Conservation (phyloP, 306 rosid genomes). For the Lithocarpus polystachyus region DNA sequence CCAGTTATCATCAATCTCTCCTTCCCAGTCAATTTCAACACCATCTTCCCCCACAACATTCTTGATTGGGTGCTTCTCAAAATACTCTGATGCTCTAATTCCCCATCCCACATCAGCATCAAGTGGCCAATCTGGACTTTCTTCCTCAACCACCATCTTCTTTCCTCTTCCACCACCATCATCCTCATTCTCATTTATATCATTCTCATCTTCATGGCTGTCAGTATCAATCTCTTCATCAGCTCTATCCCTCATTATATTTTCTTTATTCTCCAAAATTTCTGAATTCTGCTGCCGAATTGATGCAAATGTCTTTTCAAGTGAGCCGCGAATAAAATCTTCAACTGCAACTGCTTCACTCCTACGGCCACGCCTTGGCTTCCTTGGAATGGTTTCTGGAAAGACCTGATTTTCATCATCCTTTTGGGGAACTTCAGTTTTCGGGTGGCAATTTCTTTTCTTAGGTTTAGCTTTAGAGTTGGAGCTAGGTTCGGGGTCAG, state of each 20-base stretch:
- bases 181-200: conserved; percentile 1
- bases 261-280: conserved; percentile 40
- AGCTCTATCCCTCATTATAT: conserved; percentile 49
- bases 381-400: conserved; percentile 56
- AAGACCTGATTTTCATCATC: conserved; percentile 20
- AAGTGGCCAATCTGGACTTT: conserved; percentile 74
- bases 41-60: conserved; percentile 81
- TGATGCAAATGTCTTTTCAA: conserved; percentile 58
- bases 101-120: conserved; percentile 99
- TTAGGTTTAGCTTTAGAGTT: conserved; percentile 30
- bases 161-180: conserved; percentile 12
- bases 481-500: conserved; percentile 29
- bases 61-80: conserved; percentile 74
- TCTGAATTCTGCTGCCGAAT: conserved; percentile 52
- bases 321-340: conserved; percentile 57
- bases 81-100: conserved; percentile 82
- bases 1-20: conserved; percentile 86
- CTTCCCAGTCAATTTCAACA: conserved; percentile 89
- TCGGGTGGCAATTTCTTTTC: conserved; percentile 15
- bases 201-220: conserved; percentile 14
- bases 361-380: conserved; percentile 75
- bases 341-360: conserved; percentile 79
- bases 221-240: conserved; percentile 16
- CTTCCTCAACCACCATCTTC: conserved; percentile 74
- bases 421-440: conserved; percentile 14